Base-by-base conservation (phyloP, 805 yeast genomes). In the Saccharomyces kudriavzevii region DNA sequence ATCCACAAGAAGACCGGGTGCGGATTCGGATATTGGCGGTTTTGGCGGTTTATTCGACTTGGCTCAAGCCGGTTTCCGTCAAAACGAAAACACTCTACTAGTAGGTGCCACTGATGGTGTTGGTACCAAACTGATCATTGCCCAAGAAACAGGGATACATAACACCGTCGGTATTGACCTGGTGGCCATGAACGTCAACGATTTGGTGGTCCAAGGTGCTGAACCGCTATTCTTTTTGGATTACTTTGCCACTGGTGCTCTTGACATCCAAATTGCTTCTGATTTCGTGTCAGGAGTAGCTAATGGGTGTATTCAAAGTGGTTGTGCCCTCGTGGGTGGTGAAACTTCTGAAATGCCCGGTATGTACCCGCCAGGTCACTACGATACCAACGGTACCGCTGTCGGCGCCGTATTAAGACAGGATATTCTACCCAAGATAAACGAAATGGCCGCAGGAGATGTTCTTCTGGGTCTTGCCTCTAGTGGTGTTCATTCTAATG, bases 321-420 rank as follows among this genome's bases (percentile, higher is more conserved):
- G 96, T 10, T 92, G 99, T 79, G 99, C 99, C 5, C 78, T 94
- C 54, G 97, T 94, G 52, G 99, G 99, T 53, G 99, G 99, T 60
- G 99, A 94, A 74, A 94, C 99, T 40, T 87, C 96, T 52, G 99
- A 94, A 77, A 94, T 94, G 99, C 99, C 99, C 27, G 99, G 99
- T 60, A 89, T 94, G 87, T 94, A 94, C 66, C 87, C 85, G 55
- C 89, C 84, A 53, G 96, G 95, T 31, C 98, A 94, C 73, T 94
- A 94, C 68, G 99, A 94, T 72, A 91, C 97, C 56, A 94, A 92
- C 67, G 99, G 99, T 72, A 95, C 99, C 40, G 95, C 97, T 52
- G 91, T 94, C 47, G 99, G 99, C 65, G 99, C 99, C 13, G 97
- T 94, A 4, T 74, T 80, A 60, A 89, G 86, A 65, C 72, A 74